Conservation (phyloP, 1,284 basidiomycete species). For the Ceratorhiza oryzae-sativae region DNA sequence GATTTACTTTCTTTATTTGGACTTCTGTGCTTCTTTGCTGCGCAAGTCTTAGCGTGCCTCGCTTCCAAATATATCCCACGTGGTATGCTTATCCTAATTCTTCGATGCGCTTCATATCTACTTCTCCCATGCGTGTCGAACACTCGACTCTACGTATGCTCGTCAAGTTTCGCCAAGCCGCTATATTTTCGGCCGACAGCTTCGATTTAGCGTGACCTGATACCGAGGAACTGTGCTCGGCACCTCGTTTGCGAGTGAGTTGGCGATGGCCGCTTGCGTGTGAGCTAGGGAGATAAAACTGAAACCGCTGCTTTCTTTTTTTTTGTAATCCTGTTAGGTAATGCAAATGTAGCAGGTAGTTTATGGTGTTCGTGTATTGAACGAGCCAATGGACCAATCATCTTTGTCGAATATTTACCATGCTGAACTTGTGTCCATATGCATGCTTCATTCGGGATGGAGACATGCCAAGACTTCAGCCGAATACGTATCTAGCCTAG, state of each 20-base stretch:
- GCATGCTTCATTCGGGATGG: background rate
- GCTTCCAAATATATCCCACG: background rate
- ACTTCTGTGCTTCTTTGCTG: background rate
- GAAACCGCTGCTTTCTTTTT: no score
- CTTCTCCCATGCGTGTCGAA: constrained; percentile 13
- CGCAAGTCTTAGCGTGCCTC: background rate
- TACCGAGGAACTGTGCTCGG: background rate
- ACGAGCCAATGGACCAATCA: no score
- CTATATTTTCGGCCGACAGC: background rate
- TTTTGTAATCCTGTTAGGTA: no score
- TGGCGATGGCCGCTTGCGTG: background rate
- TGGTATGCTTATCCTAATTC: background rate
- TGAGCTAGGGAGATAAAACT: no score
- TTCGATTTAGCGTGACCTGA: background rate
- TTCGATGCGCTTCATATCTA: background rate
- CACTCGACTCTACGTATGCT: background rate
- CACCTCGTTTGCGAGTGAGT: background rate
- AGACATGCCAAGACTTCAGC: background rate
- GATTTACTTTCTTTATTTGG: no score
- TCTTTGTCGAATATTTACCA: background rate
- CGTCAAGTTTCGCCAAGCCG: background rate
- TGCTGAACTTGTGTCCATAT: background rate
- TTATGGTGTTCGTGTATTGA: no score
- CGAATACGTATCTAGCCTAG: background rate
- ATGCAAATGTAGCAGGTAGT: no score